Conservation (phyloP, 257 asterid genomes). For the Leptodermis oblonga region DNA sequence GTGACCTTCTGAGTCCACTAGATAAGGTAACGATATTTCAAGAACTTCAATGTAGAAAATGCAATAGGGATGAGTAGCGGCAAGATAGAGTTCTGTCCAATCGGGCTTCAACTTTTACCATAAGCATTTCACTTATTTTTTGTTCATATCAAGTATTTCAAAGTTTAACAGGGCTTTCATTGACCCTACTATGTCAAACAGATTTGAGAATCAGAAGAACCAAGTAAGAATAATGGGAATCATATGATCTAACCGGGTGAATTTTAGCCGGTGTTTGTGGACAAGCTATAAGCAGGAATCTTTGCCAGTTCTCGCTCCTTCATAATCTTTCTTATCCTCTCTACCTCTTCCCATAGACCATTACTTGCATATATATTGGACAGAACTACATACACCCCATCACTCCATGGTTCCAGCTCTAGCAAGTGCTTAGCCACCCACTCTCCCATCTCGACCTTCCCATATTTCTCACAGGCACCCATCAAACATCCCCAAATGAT, state of each 20-base stretch:
- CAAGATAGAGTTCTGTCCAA: neutral
- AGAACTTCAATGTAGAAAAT: neutral
- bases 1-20: neutral
- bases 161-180: too few species aligned
- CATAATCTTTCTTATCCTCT: slow-evolving; percentile 56
- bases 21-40: neutral
- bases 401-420: slow-evolving; percentile 73
- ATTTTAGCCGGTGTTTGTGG: slow-evolving; percentile 23
- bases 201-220: neutral
- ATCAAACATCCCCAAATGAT: slow-evolving; percentile 85
- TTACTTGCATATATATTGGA: slow-evolving; percentile 82
- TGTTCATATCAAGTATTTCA: neutral
- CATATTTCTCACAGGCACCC: slow-evolving; percentile 91
- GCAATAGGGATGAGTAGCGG: neutral
- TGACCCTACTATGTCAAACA: neutral
- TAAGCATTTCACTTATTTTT: neutral
- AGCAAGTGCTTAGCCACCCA: slow-evolving; percentile 71
- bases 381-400: slow-evolving; percentile 72
- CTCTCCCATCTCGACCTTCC: slow-evolving; percentile 72
- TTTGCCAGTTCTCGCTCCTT: slow-evolving; percentile 56
- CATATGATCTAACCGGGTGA: neutral
- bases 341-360: slow-evolving; percentile 74
- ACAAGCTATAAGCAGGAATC: slow-evolving; percentile 72
- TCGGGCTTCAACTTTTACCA: neutral
- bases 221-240: neutral